Conservation (phyloP, 352 stramenopile species). For the Globisporangium paroecandrum region DNA sequence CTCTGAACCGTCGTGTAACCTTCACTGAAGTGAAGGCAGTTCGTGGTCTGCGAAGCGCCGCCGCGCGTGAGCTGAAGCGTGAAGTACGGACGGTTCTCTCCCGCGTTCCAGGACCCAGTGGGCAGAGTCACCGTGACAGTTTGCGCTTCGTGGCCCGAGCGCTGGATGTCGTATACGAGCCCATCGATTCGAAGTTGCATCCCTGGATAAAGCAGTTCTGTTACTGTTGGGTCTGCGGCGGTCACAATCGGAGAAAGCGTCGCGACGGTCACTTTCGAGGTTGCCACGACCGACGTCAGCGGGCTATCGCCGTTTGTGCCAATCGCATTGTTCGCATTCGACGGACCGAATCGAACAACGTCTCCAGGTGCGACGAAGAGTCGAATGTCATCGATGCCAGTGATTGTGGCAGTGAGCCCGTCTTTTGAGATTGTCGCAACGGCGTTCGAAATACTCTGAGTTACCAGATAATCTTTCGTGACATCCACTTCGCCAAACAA, state of each 20-base stretch:
- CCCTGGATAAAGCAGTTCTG: constrained; percentile 61
- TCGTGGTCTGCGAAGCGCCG: constrained; percentile 27
- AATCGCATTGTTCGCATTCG: constrained; percentile 31
- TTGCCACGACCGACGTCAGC: constrained; percentile 40
- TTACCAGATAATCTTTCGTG: constrained; percentile 43
- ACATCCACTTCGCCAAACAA: constrained; percentile 75
- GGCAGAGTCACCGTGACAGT: constrained; percentile 47
- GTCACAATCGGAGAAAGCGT: constrained; percentile 47
- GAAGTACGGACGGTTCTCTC: constrained; percentile 24
- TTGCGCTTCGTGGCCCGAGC: constrained; percentile 91
- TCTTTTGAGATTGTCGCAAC: constrained; percentile 56
- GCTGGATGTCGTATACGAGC: constrained; percentile 80
- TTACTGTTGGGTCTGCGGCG: constrained; percentile 26
- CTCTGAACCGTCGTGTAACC: constrained; percentile 19
- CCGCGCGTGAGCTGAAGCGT: constrained; percentile 40
- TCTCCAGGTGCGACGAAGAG: constrained; percentile 64
- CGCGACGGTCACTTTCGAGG: constrained; percentile 44
- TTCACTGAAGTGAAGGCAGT: constrained; percentile 43
- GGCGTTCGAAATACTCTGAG: constrained; percentile 53
- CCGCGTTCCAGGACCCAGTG: constrained; percentile 22
- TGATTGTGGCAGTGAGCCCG: constrained; percentile 39
- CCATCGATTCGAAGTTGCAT: constrained; percentile 89
- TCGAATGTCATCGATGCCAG: constrained; percentile 52
- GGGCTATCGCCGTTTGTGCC: constrained; percentile 68
- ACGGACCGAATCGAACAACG: constrained; percentile 58